phyloP scores from a whole-genome alignment of 257 asterid species.

The Ophiorrhiza pumila region DNA sequence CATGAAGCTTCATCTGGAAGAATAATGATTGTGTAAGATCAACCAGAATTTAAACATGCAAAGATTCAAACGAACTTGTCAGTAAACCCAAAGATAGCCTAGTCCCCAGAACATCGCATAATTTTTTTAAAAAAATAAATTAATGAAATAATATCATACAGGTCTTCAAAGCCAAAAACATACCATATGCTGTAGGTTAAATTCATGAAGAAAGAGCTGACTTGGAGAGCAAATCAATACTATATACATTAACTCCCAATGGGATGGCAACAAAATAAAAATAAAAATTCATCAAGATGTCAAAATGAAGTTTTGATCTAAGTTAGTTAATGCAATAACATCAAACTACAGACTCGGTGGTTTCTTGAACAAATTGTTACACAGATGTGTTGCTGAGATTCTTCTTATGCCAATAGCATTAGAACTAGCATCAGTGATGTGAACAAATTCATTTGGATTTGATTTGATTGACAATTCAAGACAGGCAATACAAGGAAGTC shows the following conservation, averaged over 20 bases:
- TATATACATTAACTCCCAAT: not conserved
- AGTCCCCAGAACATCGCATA: not conserved
- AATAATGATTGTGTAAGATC: slow-evolving; percentile 1
- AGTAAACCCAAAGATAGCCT: not conserved
- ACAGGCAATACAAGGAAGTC: not conserved
- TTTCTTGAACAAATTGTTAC: not conserved
- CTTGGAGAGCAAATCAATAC: not conserved
- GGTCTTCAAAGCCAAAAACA: not conserved
- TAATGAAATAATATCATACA: not conserved
- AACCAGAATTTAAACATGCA: slow-evolving; percentile 4
- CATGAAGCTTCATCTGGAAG: slow-evolving; percentile 82
- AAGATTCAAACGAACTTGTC: not conserved
- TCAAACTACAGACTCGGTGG: not conserved
- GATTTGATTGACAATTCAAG: not conserved
- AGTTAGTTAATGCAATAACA: not conserved
- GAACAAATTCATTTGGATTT: not conserved
- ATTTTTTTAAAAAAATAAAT: not conserved
- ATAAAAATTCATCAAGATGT: not conserved
- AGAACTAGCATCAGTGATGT: not conserved
- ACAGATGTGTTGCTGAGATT: not conserved
- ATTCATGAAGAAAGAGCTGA: not conserved
- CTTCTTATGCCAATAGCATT: not conserved
- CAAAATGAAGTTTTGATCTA: not conserved
- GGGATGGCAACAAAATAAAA: not conserved
- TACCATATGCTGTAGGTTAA: not conserved